Conservation (phyloP, 2,329 filamentous ascomycete species). For the Rosellinia necatrix region DNA sequence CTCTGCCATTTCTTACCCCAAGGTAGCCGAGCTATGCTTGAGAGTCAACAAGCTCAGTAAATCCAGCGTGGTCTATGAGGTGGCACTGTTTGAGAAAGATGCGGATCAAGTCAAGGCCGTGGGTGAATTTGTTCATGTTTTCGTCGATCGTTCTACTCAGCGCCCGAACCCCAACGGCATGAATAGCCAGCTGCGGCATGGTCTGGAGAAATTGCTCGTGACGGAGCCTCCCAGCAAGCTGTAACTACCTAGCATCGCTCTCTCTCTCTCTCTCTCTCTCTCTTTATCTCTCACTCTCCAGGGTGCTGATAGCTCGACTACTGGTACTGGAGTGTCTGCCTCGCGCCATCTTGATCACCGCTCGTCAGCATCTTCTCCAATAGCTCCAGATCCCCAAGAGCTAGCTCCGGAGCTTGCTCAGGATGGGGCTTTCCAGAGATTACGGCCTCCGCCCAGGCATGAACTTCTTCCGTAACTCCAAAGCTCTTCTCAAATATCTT, state of each 20-base stretch:
- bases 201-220: slow-evolving; percentile 61
- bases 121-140: slow-evolving; percentile 85
- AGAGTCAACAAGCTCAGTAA: slow-evolving; percentile 83
- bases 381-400: slow-evolving; percentile 64
- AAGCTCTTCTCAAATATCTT: slow-evolving; percentile 55
- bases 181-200: slow-evolving; percentile 59
- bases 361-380: slow-evolving; percentile 57
- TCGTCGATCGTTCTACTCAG: slow-evolving; percentile 75
- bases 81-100: slow-evolving; percentile 81
- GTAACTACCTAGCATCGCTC: slow-evolving; percentile 11
- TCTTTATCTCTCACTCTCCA: no score
- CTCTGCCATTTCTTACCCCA: slow-evolving; percentile 78
- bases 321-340: slow-evolving; percentile 48
- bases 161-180: slow-evolving; percentile 71
- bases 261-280: no score
- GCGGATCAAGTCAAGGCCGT: slow-evolving; percentile 78
- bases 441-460: slow-evolving; percentile 63
- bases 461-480: slow-evolving; percentile 64
- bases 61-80: slow-evolving; percentile 87
- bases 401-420: slow-evolving; percentile 61
- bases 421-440: slow-evolving; percentile 51
- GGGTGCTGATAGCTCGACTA: slow-evolving; percentile 30
- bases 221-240: slow-evolving; percentile 37
- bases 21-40: slow-evolving; percentile 78
- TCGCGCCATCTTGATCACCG: slow-evolving; percentile 49